A percentile compares a stretch with the other conserved stretches of the same genome.
Evolutionary conservation across 2,329 filamentous ascomycete species (phyloP).

Genomic region (Trichoderma semiorbis): DNA sequence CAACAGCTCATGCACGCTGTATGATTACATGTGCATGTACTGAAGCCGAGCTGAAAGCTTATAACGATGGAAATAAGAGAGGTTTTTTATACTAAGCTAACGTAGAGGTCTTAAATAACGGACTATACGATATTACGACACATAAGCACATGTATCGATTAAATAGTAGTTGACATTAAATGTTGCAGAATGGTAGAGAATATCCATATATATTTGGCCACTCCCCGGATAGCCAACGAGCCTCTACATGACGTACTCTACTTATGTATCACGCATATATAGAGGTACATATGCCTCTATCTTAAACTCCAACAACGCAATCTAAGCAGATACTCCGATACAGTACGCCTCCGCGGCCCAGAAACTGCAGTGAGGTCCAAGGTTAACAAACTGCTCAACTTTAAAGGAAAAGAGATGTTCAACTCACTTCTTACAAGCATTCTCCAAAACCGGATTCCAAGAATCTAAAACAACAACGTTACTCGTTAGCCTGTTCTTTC

Average conservation of each 20-base stretch:
- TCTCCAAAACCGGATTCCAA: background rate
- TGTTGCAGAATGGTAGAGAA: too few relatives aligned
- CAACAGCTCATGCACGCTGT: too few relatives aligned
- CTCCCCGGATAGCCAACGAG: too few relatives aligned
- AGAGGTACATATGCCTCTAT: background rate
- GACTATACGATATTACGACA: too few relatives aligned
- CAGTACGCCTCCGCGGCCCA: background rate
- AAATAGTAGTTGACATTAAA: background rate
- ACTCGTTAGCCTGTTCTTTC: background rate
- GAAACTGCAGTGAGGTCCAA: background rate
- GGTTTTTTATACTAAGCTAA: too few relatives aligned
- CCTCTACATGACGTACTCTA: too few relatives aligned
- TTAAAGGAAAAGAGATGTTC: background rate
- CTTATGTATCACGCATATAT: too few relatives aligned
- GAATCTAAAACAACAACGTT: background rate
- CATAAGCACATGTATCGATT: background rate
- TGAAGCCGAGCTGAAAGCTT: too few relatives aligned
- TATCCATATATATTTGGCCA: too few relatives aligned
- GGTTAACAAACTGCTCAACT: background rate
- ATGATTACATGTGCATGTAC: too few relatives aligned
- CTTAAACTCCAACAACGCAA: background rate
- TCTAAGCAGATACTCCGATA: background rate
- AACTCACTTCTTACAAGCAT: background rate
- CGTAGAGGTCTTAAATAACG: too few relatives aligned
- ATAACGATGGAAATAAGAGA: too few relatives aligned